Conservation (phyloP, 1,284 basidiomycete species). For the Ceratobasidium sp. region DNA sequence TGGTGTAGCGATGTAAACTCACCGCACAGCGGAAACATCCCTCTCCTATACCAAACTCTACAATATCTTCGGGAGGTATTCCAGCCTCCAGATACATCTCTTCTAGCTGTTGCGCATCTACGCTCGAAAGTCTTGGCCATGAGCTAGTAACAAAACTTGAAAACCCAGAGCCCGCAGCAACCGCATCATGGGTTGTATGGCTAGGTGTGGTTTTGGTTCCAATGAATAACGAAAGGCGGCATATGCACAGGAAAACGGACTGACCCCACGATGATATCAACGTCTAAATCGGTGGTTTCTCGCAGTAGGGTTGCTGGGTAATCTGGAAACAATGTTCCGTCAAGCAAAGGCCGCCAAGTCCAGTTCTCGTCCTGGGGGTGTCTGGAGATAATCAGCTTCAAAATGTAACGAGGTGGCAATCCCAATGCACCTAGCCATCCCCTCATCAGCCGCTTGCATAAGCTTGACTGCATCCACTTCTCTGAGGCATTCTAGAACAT, state of each 20-base stretch:
- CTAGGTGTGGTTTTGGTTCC: background rate
- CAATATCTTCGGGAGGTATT: constrained; percentile 3
- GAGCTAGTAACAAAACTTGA: background rate
- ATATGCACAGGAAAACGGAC: constrained; percentile 37
- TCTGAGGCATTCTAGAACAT: constrained; percentile 35
- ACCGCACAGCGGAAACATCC: constrained; percentile 4
- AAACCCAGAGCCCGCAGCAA: background rate
- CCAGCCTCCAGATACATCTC: constrained; percentile 12
- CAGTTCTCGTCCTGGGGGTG: constrained; percentile 4
- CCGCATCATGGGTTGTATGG: constrained; percentile 23
- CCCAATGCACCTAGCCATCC: constrained; percentile 43
- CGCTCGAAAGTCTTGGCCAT: constrained; percentile 3
- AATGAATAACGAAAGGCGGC: background rate
- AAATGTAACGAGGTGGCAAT: background rate
- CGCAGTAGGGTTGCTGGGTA: constrained; percentile 57
- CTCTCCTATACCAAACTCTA: constrained; percentile 3
- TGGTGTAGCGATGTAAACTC: background rate
- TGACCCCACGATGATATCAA: constrained; percentile 67
- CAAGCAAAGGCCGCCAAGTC: constrained; percentile 55
- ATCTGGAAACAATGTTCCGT: constrained; percentile 58
- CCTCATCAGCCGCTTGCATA: constrained; percentile 58
- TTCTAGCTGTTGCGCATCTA: background rate
- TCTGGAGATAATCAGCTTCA: background rate
- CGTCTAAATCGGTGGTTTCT: constrained; percentile 53
- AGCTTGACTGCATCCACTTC: constrained; percentile 50